These are phyloP conservation scores for Beta lomatogona DNA, from an alignment of 179 eudicot genomes.

Conservation along the genomic window DNA sequence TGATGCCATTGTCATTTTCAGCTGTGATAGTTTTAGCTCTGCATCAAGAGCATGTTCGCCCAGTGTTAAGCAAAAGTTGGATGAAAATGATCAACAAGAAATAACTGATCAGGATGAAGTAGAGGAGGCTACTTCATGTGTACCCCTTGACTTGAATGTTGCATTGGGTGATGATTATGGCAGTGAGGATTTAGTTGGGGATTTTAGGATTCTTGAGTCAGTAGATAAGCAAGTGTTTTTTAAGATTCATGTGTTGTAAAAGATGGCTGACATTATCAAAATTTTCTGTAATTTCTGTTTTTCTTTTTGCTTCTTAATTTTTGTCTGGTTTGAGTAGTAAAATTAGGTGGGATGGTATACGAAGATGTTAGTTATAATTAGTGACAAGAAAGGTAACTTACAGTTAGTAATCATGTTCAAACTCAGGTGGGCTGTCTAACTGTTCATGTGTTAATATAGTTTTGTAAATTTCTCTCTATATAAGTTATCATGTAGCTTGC, in stretches of 20 bases:
- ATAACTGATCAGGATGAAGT: conserved; percentile 12
- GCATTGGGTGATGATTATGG: conserved; percentile 34
- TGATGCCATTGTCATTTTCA: conserved; percentile 43
- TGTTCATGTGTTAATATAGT: conserved; percentile 15
- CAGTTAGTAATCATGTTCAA: conserved; percentile 5
- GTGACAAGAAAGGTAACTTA: conserved; percentile 1
- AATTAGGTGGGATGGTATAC: conserved; percentile 31
- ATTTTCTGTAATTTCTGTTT: background rate
- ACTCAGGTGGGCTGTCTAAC: conserved; percentile 3
- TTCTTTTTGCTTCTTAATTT: background rate
- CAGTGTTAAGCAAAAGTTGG: conserved; percentile 36
- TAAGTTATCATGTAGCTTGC: background rate
- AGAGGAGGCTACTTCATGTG: conserved; percentile 29
- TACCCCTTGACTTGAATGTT: conserved; percentile 61
- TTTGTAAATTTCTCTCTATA: background rate
- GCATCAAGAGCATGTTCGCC: conserved; percentile 60
- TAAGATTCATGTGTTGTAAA: conserved; percentile 47
- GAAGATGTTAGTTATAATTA: conserved; percentile 5
- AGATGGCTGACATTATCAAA: background rate
- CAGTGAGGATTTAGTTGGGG: conserved; percentile 30
- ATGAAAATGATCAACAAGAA: conserved; percentile 18
- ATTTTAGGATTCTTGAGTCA: conserved; percentile 45
- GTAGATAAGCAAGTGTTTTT: conserved; percentile 63
- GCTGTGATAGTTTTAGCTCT: conserved; percentile 39
- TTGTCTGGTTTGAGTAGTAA: background rate